Percentiles rank a stretch among this genome's conserved stretches.
Conservation (phyloP, 2,329 filamentous ascomycete genomes). For the Xylariaceae sp. region DNA sequence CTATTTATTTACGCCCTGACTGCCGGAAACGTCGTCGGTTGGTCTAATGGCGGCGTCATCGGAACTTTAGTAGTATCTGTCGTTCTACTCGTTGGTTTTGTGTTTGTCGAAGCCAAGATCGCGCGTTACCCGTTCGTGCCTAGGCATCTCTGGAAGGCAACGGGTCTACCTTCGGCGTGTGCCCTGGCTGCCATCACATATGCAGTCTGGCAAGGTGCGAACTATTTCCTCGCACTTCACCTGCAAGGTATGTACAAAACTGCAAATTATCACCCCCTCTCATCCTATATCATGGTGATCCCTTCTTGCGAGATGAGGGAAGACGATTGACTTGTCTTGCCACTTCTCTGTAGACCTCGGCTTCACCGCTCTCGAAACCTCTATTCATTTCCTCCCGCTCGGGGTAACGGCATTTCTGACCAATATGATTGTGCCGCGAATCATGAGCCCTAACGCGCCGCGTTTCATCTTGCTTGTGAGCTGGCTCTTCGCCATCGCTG, state of each 20-base stretch:
- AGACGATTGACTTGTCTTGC: too few species aligned
- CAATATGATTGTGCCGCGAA: conserved; percentile 1
- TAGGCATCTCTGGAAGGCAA: neutral
- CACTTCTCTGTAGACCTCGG: neutral
- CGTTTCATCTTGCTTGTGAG: conserved; percentile 1
- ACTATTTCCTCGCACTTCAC: conserved; percentile 8
- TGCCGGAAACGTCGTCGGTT: conserved; percentile 2
- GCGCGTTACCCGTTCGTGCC: conserved; percentile 1
- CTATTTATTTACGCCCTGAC: conserved; percentile 1
- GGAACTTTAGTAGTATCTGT: neutral
- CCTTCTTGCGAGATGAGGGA: too few species aligned
- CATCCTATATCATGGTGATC: too few species aligned
- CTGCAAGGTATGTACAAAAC: conserved; percentile 4
- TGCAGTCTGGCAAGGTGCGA: conserved; percentile 2
- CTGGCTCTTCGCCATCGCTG: conserved; percentile 4
- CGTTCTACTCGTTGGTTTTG: neutral
- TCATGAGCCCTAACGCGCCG: conserved; percentile 1
- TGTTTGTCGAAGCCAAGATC: neutral
- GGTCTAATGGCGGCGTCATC: neutral
- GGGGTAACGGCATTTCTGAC: neutral
- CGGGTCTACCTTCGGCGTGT: neutral
- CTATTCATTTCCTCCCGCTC: neutral
- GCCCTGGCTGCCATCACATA: conserved; percentile 6
- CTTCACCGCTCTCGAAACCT: neutral
- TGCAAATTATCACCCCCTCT: neutral